Base-by-base conservation (phyloP, 805 yeast genomes). In the Tetrapisispora nanseiensis region DNA sequence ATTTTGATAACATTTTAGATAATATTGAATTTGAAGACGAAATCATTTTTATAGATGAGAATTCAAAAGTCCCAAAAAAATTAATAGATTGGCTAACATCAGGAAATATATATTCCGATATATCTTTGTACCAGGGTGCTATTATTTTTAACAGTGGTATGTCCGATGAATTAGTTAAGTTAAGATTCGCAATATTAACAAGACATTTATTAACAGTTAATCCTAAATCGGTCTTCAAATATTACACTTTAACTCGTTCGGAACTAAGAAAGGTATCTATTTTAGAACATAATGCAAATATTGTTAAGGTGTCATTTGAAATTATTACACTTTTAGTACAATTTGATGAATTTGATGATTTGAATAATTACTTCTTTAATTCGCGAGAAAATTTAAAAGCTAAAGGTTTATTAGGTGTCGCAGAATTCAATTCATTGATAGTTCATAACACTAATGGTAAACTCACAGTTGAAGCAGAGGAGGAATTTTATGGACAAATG, bases 11-110 rank as follows among this genome's bases (percentile, higher is more conserved):
- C 15, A 39, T 57, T 0, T 46, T 71, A 18, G 54, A 59, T 23
- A 64, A 60, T 3, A 62, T 65, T 40, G 71, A 66, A 7, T 40
- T 68, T 21, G 59, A 59, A 16, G 60, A 54, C 9, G 69, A 66
- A 8, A 47, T 58, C 45, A 44, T 64, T 3, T 35, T 38, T 1
- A 40, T 72, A 21, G 61, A 55, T 31, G 65, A 61, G 1, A 56
- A 59, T 12, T 53, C 56, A 18, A 57, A 54, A n/a, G 51, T 71
- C 9, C 78, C 80, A 9, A 52, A 55, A 22, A 24, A 43, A 3
- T 43, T 70, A 26, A 45, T 62, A 10, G 63, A 57, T 41, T 59
- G 65, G 61, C 29, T 68, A 23, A 38, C 57, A 6, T 54, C 60
- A 3, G 62, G 60, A 33, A 39, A 52, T 6, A 55, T 56, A 7